Evolutionary conservation across 2,329 filamentous ascomycete species (phyloP), one percentile per base, ranked within the genome.

Genomic region (Calycina herbarum): DNA sequence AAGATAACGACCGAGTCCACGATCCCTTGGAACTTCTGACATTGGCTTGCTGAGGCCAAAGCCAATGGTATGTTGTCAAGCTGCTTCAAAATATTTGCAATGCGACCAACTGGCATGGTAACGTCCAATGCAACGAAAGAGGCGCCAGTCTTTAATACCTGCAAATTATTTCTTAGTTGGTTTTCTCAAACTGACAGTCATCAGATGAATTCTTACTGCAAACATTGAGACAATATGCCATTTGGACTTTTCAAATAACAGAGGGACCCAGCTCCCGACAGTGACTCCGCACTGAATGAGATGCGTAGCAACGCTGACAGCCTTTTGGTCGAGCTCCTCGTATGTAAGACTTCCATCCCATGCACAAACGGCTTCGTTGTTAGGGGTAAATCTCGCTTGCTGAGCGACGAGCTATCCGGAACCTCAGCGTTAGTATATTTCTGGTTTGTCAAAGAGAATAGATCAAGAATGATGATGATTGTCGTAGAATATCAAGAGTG

Each of bases 221-320:
- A 73, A 65, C 64, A 72, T 68, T n/a, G 66, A 65, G 10, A 74
- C 66, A 29, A 72, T 64, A 45, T 68, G 66, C 62, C 68, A 73
- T 33, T 54, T 65, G 10, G 70, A 71, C 63, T 74, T 74, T 48
- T 73, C 69, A 61, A 72, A 73, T 42, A 68, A 69, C 7, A 74
- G 58, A n/a, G 69, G 71, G 20, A 74, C 66, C 2, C 66, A 57
- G n/a, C 33, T 57, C 42, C 64, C 68, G 27, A 54, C 59, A 15
- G 57, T 61, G 24, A 73, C 64, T 17, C 71, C 68, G 27, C 64
- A 45, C 6, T 51, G 48, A n/a, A 65, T 42, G 2, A 73, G 61
- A 56, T 67, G 42, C 5, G 42, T 33, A 6, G 72, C 69, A 31
- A 73, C 31, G 3, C 38, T 40, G 15, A 45, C 42, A 5, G 71